Evolutionary conservation across 768 basidiomycete species (phyloP).

Genomic region (Russula sp.): DNA sequence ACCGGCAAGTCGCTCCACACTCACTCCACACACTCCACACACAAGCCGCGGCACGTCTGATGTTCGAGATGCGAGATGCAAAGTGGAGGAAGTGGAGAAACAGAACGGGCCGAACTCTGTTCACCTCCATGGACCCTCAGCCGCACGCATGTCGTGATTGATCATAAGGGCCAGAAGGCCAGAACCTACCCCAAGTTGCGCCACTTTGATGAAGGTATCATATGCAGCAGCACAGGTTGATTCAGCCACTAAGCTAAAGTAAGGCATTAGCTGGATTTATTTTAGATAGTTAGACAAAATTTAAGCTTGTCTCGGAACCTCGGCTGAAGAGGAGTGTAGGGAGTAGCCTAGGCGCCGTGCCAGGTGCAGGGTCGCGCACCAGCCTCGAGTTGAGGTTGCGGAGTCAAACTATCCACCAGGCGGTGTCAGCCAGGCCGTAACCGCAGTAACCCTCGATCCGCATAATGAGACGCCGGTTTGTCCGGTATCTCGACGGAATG

Average conservation of each 20-base stretch:
- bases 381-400: conserved; percentile 1
- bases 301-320: neutral
- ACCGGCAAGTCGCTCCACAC: neutral
- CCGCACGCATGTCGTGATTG: conserved; percentile 2
- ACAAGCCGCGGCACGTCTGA: neutral
- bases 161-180: neutral
- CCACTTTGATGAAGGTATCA: neutral
- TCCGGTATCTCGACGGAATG: neutral
- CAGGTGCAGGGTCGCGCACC: neutral
- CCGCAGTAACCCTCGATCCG: conserved; percentile 4
- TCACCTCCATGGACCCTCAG: neutral
- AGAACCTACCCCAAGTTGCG: neutral
- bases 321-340: neutral
- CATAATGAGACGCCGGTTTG: neutral
- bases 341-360: no score
- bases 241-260: neutral
- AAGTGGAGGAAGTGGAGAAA: neutral
- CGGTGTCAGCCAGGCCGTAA: neutral
- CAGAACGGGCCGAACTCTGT: neutral
- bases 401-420: conserved; percentile 1
- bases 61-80: neutral
- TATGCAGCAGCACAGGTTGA: neutral
- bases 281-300: neutral
- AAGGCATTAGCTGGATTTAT: neutral
- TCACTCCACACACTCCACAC: neutral